Conservation (phyloP, 495 filamentous ascomycete species). For the Aspergillus homomorphus region DNA sequence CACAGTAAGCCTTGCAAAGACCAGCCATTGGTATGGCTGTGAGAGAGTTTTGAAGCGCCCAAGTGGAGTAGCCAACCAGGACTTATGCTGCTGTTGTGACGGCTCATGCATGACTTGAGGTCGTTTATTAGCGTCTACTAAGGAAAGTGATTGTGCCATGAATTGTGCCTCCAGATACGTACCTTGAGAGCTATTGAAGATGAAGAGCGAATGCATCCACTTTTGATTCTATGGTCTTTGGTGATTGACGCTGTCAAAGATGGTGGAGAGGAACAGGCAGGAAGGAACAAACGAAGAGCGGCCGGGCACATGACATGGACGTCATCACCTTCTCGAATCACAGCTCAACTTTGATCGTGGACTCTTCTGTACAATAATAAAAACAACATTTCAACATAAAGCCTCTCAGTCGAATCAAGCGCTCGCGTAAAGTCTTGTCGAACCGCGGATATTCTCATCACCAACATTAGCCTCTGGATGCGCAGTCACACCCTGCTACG, state of each 20-base stretch:
- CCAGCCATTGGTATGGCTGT: neutral
- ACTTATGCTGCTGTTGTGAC: conserved; percentile 4
- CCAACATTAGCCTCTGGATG: neutral
- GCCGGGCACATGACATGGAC: neutral
- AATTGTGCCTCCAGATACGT: too few species aligned
- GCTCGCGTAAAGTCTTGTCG: neutral
- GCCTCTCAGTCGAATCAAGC: neutral
- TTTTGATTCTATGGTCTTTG: too few species aligned
- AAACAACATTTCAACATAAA: neutral
- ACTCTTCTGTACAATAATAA: neutral
- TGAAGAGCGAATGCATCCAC: too few species aligned
- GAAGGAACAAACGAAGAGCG: neutral
- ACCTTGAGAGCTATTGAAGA: too few species aligned
- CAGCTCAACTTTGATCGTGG: neutral
- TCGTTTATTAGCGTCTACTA: too few species aligned
- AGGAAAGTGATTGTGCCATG: too few species aligned
- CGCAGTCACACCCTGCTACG: neutral
- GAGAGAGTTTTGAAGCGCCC: conserved; percentile 11
- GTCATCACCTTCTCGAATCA: neutral
- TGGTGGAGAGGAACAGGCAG: neutral
- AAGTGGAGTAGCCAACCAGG: conserved; percentile 7
- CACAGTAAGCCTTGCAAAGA: neutral
- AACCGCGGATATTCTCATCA: neutral
- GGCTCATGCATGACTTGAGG: conserved; percentile 8
- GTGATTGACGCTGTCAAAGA: neutral